Evolutionary conservation across 208 protist genomes (phyloP).

Genomic region (Trypanosoma vivax): DNA sequence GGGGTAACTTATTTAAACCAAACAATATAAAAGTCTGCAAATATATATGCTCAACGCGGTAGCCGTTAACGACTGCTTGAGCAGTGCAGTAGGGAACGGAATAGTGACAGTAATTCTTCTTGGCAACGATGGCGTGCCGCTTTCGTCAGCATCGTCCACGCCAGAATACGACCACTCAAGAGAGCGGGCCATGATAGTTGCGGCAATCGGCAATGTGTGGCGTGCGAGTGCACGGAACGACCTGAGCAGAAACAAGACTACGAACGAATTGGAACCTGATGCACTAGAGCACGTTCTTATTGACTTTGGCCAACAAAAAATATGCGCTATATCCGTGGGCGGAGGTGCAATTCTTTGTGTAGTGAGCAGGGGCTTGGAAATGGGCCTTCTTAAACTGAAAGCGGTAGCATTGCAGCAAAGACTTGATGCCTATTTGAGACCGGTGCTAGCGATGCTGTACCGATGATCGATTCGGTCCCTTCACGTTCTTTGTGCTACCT

Average conservation of each 20-base stretch:
- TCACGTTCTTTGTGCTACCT: too few relatives aligned
- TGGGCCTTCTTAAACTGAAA: conserved; percentile 77
- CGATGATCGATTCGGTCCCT: too few relatives aligned
- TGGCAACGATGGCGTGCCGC: conserved; percentile 43
- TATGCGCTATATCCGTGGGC: conserved; percentile 74
- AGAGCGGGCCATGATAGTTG: conserved; percentile 43
- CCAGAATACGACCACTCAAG: conserved; percentile 23
- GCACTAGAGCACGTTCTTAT: conserved; percentile 74
- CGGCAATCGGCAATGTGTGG: conserved; percentile 70
- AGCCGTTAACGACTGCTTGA: conserved; percentile 45
- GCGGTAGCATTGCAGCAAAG: conserved; percentile 57
- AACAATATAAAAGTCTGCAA: not conserved
- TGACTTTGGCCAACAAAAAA: conserved; percentile 45
- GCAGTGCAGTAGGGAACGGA: conserved; percentile 40
- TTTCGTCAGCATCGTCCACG: conserved; percentile 37
- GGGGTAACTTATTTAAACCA: conserved; percentile 4
- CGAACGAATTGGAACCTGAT: conserved; percentile 42
- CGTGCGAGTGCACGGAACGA: conserved; percentile 57
- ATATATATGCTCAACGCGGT: conserved; percentile 63
- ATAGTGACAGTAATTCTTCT: conserved; percentile 52
- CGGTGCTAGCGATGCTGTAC: conserved; percentile 39
- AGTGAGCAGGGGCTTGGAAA: conserved; percentile 36
- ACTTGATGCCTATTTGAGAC: conserved; percentile 51
- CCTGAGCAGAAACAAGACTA: conserved; percentile 55
- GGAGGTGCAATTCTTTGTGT: conserved; percentile 50